Evolutionary conservation across 164 flowering plant species (phyloP).

Genomic region (Aristolochia contorta): DNA sequence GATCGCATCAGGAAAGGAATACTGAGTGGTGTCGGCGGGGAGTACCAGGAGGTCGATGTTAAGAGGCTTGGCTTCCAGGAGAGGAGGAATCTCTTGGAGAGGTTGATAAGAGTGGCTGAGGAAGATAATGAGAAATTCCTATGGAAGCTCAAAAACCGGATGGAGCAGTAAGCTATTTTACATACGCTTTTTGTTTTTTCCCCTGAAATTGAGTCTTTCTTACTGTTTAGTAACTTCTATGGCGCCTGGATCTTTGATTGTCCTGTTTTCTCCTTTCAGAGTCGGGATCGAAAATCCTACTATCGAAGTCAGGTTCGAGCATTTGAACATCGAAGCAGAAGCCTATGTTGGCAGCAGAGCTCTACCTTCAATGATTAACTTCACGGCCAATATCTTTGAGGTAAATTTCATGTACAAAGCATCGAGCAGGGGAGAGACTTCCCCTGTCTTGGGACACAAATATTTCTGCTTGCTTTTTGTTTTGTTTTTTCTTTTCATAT

Average conservation of each 20-base stretch:
- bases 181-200: neutral
- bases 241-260: neutral
- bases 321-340: conserved; percentile 45
- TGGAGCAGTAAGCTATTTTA: conserved; percentile 33
- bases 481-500: no score
- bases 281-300: conserved; percentile 55
- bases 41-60: conserved; percentile 41
- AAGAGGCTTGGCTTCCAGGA: conserved; percentile 38
- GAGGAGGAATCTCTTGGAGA: conserved; percentile 43
- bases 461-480: no score
- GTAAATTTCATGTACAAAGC: conserved; percentile 1
- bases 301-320: conserved; percentile 52
- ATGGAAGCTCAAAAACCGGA: conserved; percentile 47
- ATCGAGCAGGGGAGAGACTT: no score
- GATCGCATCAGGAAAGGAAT: conserved; percentile 59
- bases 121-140: conserved; percentile 77
- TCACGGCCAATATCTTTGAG: conserved; percentile 9
- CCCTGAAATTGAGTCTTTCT: neutral
- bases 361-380: conserved; percentile 65
- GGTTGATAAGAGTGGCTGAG: conserved; percentile 50
- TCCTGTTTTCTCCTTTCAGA: conserved; percentile 18
- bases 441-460: no score
- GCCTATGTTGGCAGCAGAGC: conserved; percentile 63
- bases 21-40: conserved; percentile 30
- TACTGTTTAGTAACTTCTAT: neutral